Evolutionary conservation across 768 basidiomycete species (phyloP), one percentile per base, ranked within the genome.

Genomic region (Filobasidium wieringae): DNA sequence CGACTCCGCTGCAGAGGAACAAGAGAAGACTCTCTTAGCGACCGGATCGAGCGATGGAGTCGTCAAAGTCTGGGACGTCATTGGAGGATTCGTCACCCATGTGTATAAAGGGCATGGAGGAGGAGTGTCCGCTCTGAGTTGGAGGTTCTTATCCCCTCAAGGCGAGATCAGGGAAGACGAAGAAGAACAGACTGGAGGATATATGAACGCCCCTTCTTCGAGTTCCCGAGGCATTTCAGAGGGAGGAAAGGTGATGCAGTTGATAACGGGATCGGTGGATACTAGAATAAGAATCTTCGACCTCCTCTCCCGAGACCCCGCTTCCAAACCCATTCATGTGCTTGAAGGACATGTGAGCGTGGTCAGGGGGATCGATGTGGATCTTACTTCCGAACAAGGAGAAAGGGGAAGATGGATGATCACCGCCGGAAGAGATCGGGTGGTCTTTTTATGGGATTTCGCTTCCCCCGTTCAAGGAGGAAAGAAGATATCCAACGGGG

Each of bases 101-200:
- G 80, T 91, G 12, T 90, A 93, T 79, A 87, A 86, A 67, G 93
- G 92, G 1, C 95, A 97, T 69, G 95, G 92, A 4, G 95, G 95
- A n/a, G 88, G 95, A 59, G 85, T 99, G 70, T 88, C 86, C 64
- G 91, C 93, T 15, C 76, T 97, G 59, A 77, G 80, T 26, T 99
- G 92, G 76, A 86, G 84, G 71, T 47, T 87, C 85, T 65, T 84
- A 84, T 76, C 31, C 36, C 11, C 29, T 30, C 32, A 14, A n/a
- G 30, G 15, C 45, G 11, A 26, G 3, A 27, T 14, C 52, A 17
- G 15, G 24, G 8, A 47, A 47, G 3, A 27, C 7, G 19, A 22
- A 47, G 22, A 22, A 19, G 41, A 43, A 43, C 19, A 24, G 7
- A 15, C 54, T 74, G 64, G 22, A 64, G 76, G 53, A 77, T 75